These are phyloP conservation scores for Colletotrichum sp. DNA, from an alignment of 2,329 filamentous ascomycete species.

Conservation along the genomic window DNA sequence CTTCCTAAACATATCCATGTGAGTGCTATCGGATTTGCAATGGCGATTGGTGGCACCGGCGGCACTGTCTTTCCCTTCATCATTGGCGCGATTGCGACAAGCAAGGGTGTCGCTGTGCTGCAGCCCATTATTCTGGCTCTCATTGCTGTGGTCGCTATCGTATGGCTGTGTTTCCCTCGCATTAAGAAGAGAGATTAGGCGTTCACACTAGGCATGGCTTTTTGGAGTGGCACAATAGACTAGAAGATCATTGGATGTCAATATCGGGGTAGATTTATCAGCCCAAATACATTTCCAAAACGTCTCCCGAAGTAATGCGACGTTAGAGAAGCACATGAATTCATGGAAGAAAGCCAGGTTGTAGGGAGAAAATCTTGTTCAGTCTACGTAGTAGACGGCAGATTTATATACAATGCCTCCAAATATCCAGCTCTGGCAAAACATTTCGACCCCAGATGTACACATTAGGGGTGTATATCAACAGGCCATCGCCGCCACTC, in stretches of 20 bases:
- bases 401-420: background rate
- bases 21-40: slow-evolving; percentile 74
- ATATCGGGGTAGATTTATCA: background rate
- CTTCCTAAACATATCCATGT: slow-evolving; percentile 75
- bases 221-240: background rate
- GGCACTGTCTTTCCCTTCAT: slow-evolving; percentile 67
- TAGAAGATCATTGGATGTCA: background rate
- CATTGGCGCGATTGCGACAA: slow-evolving; percentile 65
- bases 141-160: slow-evolving; percentile 35
- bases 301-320: background rate
- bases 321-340: accelerated
- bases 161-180: slow-evolving; percentile 41
- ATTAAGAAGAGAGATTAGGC: slow-evolving; percentile 34
- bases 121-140: slow-evolving; percentile 55
- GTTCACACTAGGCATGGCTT: too few relatives aligned
- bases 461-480: background rate
- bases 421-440: slow-evolving; percentile 6
- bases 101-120: slow-evolving; percentile 51
- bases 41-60: slow-evolving; percentile 73
- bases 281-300: background rate
- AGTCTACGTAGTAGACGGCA: background rate
- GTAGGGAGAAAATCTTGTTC: background rate
- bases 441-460: background rate
- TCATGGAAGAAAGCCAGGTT: background rate
- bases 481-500: background rate